A percentile compares a stretch with the other conserved stretches of the same genome.
These are phyloP conservation scores for Parsonsia alboflavescens DNA, from an alignment of 257 asterid genomes.

Conservation along the genomic window DNA sequence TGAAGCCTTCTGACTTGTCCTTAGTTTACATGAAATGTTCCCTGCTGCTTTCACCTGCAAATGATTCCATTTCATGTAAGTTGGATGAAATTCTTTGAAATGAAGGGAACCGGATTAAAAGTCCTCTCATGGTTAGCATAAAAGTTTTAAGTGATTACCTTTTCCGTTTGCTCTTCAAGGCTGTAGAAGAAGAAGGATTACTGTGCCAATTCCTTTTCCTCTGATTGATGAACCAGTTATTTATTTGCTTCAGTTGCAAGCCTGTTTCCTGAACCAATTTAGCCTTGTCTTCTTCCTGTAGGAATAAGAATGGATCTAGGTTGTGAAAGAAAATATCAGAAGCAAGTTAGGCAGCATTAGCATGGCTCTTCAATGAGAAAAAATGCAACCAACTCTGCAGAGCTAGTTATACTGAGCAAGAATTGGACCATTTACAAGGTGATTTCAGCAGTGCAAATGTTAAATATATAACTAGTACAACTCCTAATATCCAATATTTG, in stretches of 20 bases:
- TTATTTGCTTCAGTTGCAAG: conserved; percentile 61
- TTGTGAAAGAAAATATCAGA: neutral
- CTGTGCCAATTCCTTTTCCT: conserved; percentile 78
- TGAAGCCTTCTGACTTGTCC: neutral
- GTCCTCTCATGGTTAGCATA: neutral
- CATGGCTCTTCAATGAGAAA: neutral
- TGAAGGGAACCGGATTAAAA: neutral
- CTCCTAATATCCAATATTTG: neutral
- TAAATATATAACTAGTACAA: neutral
- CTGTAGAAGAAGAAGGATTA: conserved; percentile 51
- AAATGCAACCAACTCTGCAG: neutral
- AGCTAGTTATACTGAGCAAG: neutral
- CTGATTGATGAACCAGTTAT: conserved; percentile 74
- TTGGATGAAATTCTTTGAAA: neutral
- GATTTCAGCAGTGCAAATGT: neutral
- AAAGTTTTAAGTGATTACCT: conserved; percentile 27
- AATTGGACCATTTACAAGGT: neutral
- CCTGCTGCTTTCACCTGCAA: conserved; percentile 7
- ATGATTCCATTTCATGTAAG: neutral
- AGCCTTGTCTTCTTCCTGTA: conserved; percentile 64
- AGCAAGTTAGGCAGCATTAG: neutral
- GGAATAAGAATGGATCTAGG: neutral
- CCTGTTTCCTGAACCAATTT: conserved; percentile 65
- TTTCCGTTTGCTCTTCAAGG: conserved; percentile 55
- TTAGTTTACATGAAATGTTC: neutral